These are phyloP conservation scores for Selenicereus undatus DNA, from an alignment of 148 eudicot species.

Conservation along the genomic window DNA sequence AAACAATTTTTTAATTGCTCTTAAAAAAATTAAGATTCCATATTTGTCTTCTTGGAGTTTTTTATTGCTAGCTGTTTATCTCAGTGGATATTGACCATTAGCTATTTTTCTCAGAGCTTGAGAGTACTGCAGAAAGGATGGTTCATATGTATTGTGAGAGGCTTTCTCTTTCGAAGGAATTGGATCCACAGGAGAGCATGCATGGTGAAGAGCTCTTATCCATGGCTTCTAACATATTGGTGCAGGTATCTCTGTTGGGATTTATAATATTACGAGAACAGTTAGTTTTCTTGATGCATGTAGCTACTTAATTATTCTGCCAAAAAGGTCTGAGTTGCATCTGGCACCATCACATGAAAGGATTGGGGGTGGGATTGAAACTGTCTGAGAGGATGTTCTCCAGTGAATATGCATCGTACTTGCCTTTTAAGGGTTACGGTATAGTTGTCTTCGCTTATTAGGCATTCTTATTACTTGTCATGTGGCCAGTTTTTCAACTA, in stretches of 20 bases:
- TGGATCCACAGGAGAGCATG: slow-evolving; percentile 91
- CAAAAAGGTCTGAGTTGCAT: not conserved
- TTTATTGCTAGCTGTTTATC: slow-evolving; percentile 4
- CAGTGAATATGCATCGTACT: not conserved
- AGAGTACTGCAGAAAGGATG: slow-evolving; percentile 56
- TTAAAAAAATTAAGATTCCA: not conserved
- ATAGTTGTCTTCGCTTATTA: not conserved
- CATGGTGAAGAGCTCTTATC: slow-evolving; percentile 89
- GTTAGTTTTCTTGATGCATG: not conserved
- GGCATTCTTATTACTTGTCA: not conserved
- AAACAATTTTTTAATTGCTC: too few species aligned
- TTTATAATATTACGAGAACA: not conserved
- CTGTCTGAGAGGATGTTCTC: not conserved
- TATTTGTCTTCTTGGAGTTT: slow-evolving; percentile 7
- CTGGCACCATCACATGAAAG: not conserved
- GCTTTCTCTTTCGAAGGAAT: slow-evolving; percentile 80
- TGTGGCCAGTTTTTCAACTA: not conserved
- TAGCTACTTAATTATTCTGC: not conserved
- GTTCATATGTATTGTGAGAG: slow-evolving; percentile 58
- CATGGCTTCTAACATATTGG: slow-evolving; percentile 66
- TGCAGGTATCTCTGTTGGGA: slow-evolving; percentile 49
- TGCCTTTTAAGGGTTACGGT: not conserved
- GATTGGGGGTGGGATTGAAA: not conserved
- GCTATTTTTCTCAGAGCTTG: slow-evolving; percentile 51
- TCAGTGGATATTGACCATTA: slow-evolving; percentile 18